Conservation (phyloP, 1,139 yeast genomes). For the Suhomyces wounanorum region DNA sequence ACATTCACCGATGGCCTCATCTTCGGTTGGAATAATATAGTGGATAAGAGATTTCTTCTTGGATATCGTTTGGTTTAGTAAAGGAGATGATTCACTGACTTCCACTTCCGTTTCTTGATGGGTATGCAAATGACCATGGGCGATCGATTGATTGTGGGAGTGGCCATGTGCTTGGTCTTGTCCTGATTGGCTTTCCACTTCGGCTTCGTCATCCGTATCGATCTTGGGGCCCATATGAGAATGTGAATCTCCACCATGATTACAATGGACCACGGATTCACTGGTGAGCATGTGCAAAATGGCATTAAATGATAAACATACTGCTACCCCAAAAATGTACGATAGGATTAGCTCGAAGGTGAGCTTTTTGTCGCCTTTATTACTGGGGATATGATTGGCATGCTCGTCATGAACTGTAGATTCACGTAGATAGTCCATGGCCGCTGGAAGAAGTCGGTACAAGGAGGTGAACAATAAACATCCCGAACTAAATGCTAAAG, state of each 20-base stretch:
- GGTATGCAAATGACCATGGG: constrained; percentile 8
- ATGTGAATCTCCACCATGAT: constrained; percentile 47
- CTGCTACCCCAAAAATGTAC: constrained; percentile 57
- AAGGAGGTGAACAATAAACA: constrained; percentile 75
- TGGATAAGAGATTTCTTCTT: constrained; percentile 30
- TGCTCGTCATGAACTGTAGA: constrained; percentile 22
- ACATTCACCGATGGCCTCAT: constrained; percentile 47
- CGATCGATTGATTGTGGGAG: not conserved
- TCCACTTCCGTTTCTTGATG: constrained; percentile 4
- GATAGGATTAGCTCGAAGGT: constrained; percentile 48
- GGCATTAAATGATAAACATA: constrained; percentile 62
- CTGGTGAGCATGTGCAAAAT: constrained; percentile 74
- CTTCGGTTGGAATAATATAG: constrained; percentile 24
- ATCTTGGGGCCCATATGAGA: not conserved
- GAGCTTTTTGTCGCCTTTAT: constrained; percentile 15
- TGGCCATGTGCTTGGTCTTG: constrained; percentile 7
- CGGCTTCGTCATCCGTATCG: constrained; percentile 6
- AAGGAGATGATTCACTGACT: constrained; percentile 15
- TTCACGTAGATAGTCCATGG: constrained; percentile 39
- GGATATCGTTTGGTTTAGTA: constrained; percentile 13
- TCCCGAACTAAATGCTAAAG: constrained; percentile 76
- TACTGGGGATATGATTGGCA: not conserved
- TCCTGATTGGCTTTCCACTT: constrained; percentile 8
- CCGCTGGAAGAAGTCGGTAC: constrained; percentile 71
- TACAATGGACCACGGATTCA: constrained; percentile 84